phyloP scores from a whole-genome alignment of 2,329 filamentous ascomycete species.

The Nigrospora sphaerica region DNA sequence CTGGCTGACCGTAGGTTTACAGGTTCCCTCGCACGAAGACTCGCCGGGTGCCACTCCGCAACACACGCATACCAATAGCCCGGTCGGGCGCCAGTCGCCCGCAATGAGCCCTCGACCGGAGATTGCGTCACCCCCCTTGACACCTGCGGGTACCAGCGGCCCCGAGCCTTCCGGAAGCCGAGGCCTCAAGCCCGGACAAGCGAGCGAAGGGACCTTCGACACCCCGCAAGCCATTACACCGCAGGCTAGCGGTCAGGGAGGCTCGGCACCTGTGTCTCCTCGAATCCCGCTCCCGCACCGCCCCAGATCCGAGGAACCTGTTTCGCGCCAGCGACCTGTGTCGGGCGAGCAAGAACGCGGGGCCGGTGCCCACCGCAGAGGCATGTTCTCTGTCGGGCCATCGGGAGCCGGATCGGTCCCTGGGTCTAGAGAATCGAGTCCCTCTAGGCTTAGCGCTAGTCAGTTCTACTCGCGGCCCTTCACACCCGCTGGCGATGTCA shows the following conservation, averaged over 20 bases:
- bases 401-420: slow-evolving; percentile 40
- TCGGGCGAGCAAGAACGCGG: slow-evolving; percentile 25
- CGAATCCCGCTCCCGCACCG: slow-evolving; percentile 32
- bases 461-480: slow-evolving; percentile 66
- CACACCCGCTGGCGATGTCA: slow-evolving; percentile 69
- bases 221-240: slow-evolving; percentile 52
- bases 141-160: slow-evolving; percentile 66
- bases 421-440: slow-evolving; percentile 54
- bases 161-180: slow-evolving; percentile 25
- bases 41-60: slow-evolving; percentile 54
- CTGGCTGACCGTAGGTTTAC: slow-evolving; percentile 1
- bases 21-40: slow-evolving; percentile 57
- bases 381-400: slow-evolving; percentile 44
- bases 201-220: slow-evolving; percentile 16
- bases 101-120: slow-evolving; percentile 61
- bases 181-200: slow-evolving; percentile 11
- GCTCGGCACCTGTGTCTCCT: slow-evolving; percentile 34
- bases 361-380: slow-evolving; percentile 38
- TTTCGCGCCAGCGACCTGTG: slow-evolving; percentile 30
- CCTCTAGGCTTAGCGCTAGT: slow-evolving; percentile 54
- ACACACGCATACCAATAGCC: slow-evolving; percentile 56
- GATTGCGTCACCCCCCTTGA: slow-evolving; percentile 83
- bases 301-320: slow-evolving; percentile 33
- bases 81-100: slow-evolving; percentile 59
- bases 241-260: slow-evolving; percentile 53